A percentile compares a stretch with the other conserved stretches of the same genome.
phyloP scores from a whole-genome alignment of 108 stramenopile genomes.

The Nannochloropsis oceanica region DNA sequence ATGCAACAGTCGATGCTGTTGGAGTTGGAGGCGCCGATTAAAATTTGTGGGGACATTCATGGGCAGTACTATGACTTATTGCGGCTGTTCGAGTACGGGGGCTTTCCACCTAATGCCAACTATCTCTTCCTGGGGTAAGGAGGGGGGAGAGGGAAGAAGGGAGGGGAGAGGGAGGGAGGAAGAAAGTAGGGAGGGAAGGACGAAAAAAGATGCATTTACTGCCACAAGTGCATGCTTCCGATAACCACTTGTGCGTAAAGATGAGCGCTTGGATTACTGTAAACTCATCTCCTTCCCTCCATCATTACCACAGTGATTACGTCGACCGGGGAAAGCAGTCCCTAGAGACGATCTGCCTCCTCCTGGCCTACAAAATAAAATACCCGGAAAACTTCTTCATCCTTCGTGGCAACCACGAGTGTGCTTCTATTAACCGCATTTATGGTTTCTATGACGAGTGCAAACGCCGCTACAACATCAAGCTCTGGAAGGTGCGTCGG shows the following conservation, averaged over 20 bases:
- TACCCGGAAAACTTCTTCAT: constrained; percentile 98
- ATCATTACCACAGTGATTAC: constrained; percentile 52
- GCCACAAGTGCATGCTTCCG: too few species aligned
- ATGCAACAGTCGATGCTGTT: constrained; percentile 90
- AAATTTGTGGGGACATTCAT: constrained; percentile 97
- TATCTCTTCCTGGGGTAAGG: constrained; percentile 79
- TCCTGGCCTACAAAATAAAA: constrained; percentile 98
- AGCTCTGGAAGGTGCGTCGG: constrained; percentile 69
- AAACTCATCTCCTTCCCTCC: background rate
- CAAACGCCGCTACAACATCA: constrained; percentile 93
- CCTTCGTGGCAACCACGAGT: constrained; percentile 98
- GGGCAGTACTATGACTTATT: constrained; percentile 97
- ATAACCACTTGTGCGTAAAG: too few species aligned
- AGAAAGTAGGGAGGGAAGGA: background rate
- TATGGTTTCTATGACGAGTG: constrained; percentile 99
- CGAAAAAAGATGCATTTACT: too few species aligned
- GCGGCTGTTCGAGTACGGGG: constrained; percentile 90
- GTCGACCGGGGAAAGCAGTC: constrained; percentile 92
- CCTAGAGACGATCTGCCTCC: constrained; percentile 73
- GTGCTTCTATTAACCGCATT: constrained; percentile 95
- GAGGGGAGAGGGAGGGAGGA: background rate
- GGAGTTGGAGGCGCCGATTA: constrained; percentile 94
- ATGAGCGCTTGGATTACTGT: too few species aligned
- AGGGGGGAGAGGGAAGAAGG: background rate
- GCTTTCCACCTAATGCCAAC: constrained; percentile 94